Evolutionary conservation across 129 eudicot species (phyloP), one percentile per base, ranked within the genome.

Genomic region (Kitagawia praeruptora): DNA sequence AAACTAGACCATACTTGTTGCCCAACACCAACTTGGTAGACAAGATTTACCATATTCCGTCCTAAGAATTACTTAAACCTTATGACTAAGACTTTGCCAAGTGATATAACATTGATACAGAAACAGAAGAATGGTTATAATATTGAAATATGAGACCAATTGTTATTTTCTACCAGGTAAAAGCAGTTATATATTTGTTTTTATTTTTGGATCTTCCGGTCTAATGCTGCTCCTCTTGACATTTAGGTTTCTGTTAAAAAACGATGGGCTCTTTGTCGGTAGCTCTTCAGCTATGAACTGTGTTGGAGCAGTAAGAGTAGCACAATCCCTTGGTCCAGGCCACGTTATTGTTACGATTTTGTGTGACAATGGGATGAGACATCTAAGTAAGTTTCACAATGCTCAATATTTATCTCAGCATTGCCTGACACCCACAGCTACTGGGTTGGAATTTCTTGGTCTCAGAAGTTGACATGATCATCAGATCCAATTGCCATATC

Each of bases 211-310:
- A n/a, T n/a, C n/a, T n/a, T n/a, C n/a, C n/a, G n/a, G n/a, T n/a
- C n/a, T n/a, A n/a, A n/a, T n/a, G n/a, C n/a, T n/a, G n/a, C n/a
- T n/a, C n/a, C n/a, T n/a, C n/a, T n/a, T n/a, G n/a, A n/a, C n/a
- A n/a, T n/a, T n/a, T n/a, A n/a, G n/a, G n/a, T n/a, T n/a, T n/a
- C n/a, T n/a, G n/a, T n/a, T n/a, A n/a, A n/a, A n/a, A n/a, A n/a
- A n/a, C n/a, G n/a, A n/a, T n/a, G n/a, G n/a, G n/a, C n/a, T n/a
- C n/a, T 92, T 95, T 88, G 81, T 95, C 41, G 99, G 99, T 74
- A 92, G 99, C 84, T 92, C 97, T 81, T 92, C 99, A 45, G 99
- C 99, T 40, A 92, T 95, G 99, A 95, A 95, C 80, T 95, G 98
- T 73, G 96, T 95, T 78, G 98, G 99, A 79, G 97, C 99, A 54